These are phyloP conservation scores for grape (Vitis vinifera) DNA, from an alignment of 164 flowering plant genomes.

Conservation along the genomic window ASM3070453v1 NC_081818.1:27719001-27719500, in stretches of 20 bases:
- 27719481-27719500: too few relatives aligned
- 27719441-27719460: too few relatives aligned
- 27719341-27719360: conserved; percentile 14
- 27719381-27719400: not conserved
- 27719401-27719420: not conserved
- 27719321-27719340: conserved; percentile 13
- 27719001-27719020: not conserved
- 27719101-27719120: conserved; percentile 1
- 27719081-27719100: conserved; percentile 2
- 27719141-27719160: not conserved
- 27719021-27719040: not conserved
- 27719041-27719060: not conserved
- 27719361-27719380: not conserved
- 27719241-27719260: not conserved
- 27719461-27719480: too few relatives aligned
- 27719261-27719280: not conserved
- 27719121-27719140: not conserved
- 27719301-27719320: conserved; percentile 12
- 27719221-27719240: conserved; percentile 1
- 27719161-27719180: not conserved
- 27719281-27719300: not conserved
- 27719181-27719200: not conserved
- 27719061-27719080: not conserved
- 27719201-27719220: not conserved
- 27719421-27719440: not conserved